A percentile compares a stretch with the other conserved stretches of the same genome.
phyloP scores from a whole-genome alignment of 2,329 filamentous ascomycete genomes.

The Zymoseptoria brevis region DNA sequence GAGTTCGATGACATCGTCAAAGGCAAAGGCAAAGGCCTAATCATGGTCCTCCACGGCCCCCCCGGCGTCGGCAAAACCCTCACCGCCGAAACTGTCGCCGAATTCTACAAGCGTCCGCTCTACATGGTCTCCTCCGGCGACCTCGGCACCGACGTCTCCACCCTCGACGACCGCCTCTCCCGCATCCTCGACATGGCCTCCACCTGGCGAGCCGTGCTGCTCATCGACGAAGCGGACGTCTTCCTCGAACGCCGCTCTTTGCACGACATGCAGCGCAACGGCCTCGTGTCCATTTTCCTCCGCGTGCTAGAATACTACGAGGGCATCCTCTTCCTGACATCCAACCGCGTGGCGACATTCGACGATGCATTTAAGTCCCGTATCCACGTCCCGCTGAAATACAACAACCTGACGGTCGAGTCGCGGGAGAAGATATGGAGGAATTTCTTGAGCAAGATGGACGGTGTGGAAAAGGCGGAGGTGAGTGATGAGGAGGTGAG shows the following conservation, averaged over 20 bases:
- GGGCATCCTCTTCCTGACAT: slow-evolving; percentile 33
- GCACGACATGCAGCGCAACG: slow-evolving; percentile 75
- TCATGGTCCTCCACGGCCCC: slow-evolving; percentile 33
- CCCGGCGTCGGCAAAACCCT: slow-evolving; percentile 36
- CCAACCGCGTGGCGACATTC: slow-evolving; percentile 29
- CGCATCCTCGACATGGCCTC: slow-evolving; percentile 72
- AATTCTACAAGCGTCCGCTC: slow-evolving; percentile 35
- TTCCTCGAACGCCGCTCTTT: slow-evolving; percentile 75
- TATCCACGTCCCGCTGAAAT: slow-evolving; percentile 29
- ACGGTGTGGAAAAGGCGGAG: slow-evolving; percentile 5
- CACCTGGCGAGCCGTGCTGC: slow-evolving; percentile 76
- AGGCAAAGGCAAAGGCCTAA: slow-evolving; percentile 34
- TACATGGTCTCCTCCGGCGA: slow-evolving; percentile 30
- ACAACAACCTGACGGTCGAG: slow-evolving; percentile 18
- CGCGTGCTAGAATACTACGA: slow-evolving; percentile 33
- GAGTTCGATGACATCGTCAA: slow-evolving; percentile 28
- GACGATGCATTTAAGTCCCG: slow-evolving; percentile 33
- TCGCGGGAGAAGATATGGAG: slow-evolving; percentile 21
- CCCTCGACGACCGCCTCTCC: slow-evolving; percentile 30
- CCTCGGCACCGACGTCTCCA: slow-evolving; percentile 39
- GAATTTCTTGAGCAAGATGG: slow-evolving; percentile 16
- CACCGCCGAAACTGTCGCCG: slow-evolving; percentile 34
- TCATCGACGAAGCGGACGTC: slow-evolving; percentile 78
- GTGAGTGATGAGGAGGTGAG: slow-evolving; percentile 15
- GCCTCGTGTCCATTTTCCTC: slow-evolving; percentile 57